A percentile compares a stretch with the other conserved stretches of the same genome.
Conservation (phyloP, 2,329 filamentous ascomycete species). For the Neonectria coccinea region DNA sequence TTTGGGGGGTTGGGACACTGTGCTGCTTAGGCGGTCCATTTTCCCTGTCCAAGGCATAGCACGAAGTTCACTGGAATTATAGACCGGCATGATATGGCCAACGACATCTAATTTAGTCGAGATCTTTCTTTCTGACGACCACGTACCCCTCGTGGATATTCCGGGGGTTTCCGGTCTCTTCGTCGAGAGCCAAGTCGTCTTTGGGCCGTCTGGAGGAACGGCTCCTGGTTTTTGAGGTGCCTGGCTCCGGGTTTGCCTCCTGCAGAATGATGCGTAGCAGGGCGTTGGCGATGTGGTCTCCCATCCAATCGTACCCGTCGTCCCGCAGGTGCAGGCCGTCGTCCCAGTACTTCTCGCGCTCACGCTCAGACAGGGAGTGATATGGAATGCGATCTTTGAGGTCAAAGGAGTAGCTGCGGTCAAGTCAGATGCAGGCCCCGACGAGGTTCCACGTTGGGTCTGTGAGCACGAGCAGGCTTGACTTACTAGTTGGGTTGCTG, state of each 20-base stretch:
- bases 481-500: conserved; percentile 64
- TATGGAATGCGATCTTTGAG: conserved; percentile 67
- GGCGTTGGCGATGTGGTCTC: conserved; percentile 64
- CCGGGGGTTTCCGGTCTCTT: conserved; percentile 62
- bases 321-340: conserved; percentile 70
- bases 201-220: conserved; percentile 1
- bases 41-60: conserved; percentile 34
- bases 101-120: conserved; percentile 55
- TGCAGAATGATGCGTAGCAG: conserved; percentile 61
- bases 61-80: conserved; percentile 33
- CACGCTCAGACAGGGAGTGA: conserved; percentile 58
- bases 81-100: conserved; percentile 32
- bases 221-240: conserved; percentile 10
- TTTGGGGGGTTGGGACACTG: conserved; percentile 35
- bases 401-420: conserved; percentile 68
- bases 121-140: conserved; percentile 63
- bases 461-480: neutral
- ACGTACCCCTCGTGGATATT: conserved; percentile 65
- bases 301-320: conserved; percentile 72
- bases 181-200: conserved; percentile 55
- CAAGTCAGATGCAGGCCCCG: neutral
- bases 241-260: conserved; percentile 41
- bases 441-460: too few species aligned
- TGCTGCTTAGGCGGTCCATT: conserved; percentile 30
- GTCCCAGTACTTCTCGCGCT: conserved; percentile 66